Base-by-base conservation (phyloP, 2,329 filamentous ascomycete species). In the Xylariaceae sp. region DNA sequence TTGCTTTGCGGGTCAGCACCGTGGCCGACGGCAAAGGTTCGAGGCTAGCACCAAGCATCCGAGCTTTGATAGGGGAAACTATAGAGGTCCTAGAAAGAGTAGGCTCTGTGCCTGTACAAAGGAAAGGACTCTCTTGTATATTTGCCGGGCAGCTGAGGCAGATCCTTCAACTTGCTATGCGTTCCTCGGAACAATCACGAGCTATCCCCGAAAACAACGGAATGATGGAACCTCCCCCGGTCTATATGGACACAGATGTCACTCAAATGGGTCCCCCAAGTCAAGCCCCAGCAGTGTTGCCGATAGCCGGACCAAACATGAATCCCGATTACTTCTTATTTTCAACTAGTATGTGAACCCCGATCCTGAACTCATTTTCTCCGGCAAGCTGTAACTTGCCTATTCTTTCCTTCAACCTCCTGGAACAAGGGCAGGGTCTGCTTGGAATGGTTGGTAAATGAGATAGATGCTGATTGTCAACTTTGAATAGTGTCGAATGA, bases 41-140 rank as follows among this genome's bases (percentile, higher is more conserved):
- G 0, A 76, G 75, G 41, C 62, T 85, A 1, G 80, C 80, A 0
- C 79, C 81, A 0, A 84, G 81, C 52, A 79, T 85, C 12, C 68
- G 81, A 37, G 74, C 77, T 40, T 65, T 87, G 45, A 80, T 88
- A 27, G 79, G 84, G 49, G 84, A 88, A 60, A 80, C 82, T 0
- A 83, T 83, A 2, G 78, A 77, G 7, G 83, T 87, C 0, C 65
- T 88, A 4, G 83, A 86, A 56, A 76, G 84, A 20, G 83, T 88
- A 27, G 85, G 85, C 5, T 79, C 74, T 11, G 76, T 77, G 0
- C 85, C 85, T 0, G 67, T 71, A 19, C 85, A 88, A 58, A 72
- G 85, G 4, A 82, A 84, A 44, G 85, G 84, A 0, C 74, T 84
- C 2, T 86, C 83, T 0, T 73, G 76, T 1, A 62, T 82, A 2